These are phyloP conservation scores for Globisporangium iwayamae DNA, from an alignment of 352 stramenopile genomes.

Conservation along the genomic window DNA sequence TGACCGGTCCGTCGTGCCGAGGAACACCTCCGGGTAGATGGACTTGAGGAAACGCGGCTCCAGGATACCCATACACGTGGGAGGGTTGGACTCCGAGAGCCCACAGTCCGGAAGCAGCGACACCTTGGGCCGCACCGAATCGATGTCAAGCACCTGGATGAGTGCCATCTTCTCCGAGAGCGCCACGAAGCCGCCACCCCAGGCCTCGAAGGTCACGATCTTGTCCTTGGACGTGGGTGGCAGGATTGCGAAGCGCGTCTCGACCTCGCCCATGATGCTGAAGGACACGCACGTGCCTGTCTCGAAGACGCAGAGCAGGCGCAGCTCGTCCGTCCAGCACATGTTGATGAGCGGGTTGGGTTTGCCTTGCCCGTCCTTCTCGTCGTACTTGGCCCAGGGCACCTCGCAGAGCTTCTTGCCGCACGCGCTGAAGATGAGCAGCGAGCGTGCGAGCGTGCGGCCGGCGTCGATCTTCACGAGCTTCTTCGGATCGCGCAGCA, in stretches of 20 bases:
- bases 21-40: slow-evolving; percentile 90
- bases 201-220: slow-evolving; percentile 72
- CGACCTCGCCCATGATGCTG: slow-evolving; percentile 63
- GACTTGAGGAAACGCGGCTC: slow-evolving; percentile 89
- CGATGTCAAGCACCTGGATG: slow-evolving; percentile 75
- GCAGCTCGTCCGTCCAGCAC: slow-evolving; percentile 81
- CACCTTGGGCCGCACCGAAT: slow-evolving; percentile 77
- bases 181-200: slow-evolving; percentile 69
- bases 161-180: slow-evolving; percentile 83
- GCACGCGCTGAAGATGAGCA: slow-evolving; percentile 78
- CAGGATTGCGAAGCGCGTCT: slow-evolving; percentile 70
- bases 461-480: slow-evolving; percentile 62
- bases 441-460: slow-evolving; percentile 41
- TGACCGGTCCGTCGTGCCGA: slow-evolving; percentile 90
- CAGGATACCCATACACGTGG: slow-evolving; percentile 91
- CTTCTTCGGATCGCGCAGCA: slow-evolving; percentile 75
- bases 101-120: slow-evolving; percentile 68
- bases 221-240: slow-evolving; percentile 65
- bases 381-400: slow-evolving; percentile 66
- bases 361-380: slow-evolving; percentile 35
- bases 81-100: slow-evolving; percentile 65
- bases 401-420: slow-evolving; percentile 55
- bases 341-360: slow-evolving; percentile 66
- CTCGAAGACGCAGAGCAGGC: slow-evolving; percentile 75
- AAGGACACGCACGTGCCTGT: slow-evolving; percentile 70